A percentile compares a stretch with the other conserved stretches of the same genome.
phyloP scores from a whole-genome alignment of 2,329 filamentous ascomycete genomes.

The Nothophoma quercina region DNA sequence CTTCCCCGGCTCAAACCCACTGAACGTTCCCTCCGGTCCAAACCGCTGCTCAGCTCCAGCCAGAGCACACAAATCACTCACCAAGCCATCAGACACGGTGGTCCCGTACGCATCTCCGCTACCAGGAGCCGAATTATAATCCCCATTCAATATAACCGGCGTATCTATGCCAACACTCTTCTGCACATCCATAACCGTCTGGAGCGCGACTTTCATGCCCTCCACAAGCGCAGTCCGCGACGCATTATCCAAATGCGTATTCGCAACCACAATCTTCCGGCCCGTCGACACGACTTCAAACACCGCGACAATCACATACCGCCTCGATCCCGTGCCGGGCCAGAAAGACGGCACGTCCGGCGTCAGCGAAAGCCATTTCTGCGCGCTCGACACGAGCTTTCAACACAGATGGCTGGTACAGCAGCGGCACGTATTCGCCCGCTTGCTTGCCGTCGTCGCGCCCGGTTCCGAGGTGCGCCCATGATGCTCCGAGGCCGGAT shows the following conservation, averaged over 20 bases:
- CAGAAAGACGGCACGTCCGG: slow-evolving; percentile 72
- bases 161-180: slow-evolving; percentile 20
- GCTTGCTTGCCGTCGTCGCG: slow-evolving; percentile 68
- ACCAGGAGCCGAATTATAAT: slow-evolving; percentile 70
- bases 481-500: slow-evolving; percentile 53
- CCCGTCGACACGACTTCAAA: slow-evolving; percentile 62
- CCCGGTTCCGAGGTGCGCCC: slow-evolving; percentile 69
- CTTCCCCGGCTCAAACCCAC: slow-evolving; percentile 62
- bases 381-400: slow-evolving; percentile 64
- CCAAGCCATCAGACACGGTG: slow-evolving; percentile 54
- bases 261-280: slow-evolving; percentile 64
- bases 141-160: slow-evolving; percentile 67
- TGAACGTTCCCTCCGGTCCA: slow-evolving; percentile 69
- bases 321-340: slow-evolving; percentile 68
- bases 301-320: slow-evolving; percentile 68
- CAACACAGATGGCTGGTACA: slow-evolving; percentile 71
- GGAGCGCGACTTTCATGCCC: slow-evolving; percentile 65
- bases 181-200: slow-evolving; percentile 49
- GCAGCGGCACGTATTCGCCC: slow-evolving; percentile 81
- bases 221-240: slow-evolving; percentile 63
- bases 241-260: slow-evolving; percentile 72
- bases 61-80: slow-evolving; percentile 44
- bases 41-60: slow-evolving; percentile 59
- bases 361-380: slow-evolving; percentile 78
- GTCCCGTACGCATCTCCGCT: slow-evolving; percentile 65